phyloP scores from a whole-genome alignment of 176 grass and related monocot genomes.

The Triticum monococcum region DNA sequence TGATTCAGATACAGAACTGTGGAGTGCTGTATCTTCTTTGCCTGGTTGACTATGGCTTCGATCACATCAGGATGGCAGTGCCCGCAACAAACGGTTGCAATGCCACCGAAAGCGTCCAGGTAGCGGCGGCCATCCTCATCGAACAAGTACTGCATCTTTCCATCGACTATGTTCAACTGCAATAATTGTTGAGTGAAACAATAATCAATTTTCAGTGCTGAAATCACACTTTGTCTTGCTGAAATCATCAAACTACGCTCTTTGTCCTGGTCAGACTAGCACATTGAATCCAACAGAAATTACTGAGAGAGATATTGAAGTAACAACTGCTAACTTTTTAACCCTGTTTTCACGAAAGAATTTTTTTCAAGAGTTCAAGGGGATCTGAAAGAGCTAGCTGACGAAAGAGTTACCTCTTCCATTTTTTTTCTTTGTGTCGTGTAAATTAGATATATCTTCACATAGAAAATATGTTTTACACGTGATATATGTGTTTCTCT shows the following conservation, averaged over 20 bases:
- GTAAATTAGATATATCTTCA: background rate
- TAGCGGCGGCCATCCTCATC: slow-evolving; percentile 89
- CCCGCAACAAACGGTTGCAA: slow-evolving; percentile 86
- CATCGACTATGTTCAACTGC: slow-evolving; percentile 95
- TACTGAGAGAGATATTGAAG: background rate
- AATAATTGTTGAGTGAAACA: background rate
- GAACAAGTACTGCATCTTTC: slow-evolving; percentile 89
- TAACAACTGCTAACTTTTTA: background rate
- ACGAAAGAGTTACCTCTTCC: background rate
- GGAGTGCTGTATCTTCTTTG: slow-evolving; percentile 83
- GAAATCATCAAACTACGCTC: background rate
- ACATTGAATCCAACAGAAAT: slow-evolving; percentile 4
- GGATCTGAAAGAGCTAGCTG: slow-evolving; percentile 6
- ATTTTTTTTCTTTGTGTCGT: background rate
- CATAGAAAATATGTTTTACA: slow-evolving; percentile 2
- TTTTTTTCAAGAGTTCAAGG: slow-evolving; percentile 8
- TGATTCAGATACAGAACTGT: slow-evolving; percentile 87
- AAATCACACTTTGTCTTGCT: background rate
- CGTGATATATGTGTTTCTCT: background rate
- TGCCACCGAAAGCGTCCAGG: slow-evolving; percentile 86
- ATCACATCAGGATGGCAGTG: slow-evolving; percentile 93
- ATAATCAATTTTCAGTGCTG: background rate
- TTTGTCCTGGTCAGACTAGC: background rate
- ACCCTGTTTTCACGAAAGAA: background rate
- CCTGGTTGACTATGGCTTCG: slow-evolving; percentile 75